Conservation (phyloP, 306 rosid genomes). For the Mimosa pudica region DNA sequence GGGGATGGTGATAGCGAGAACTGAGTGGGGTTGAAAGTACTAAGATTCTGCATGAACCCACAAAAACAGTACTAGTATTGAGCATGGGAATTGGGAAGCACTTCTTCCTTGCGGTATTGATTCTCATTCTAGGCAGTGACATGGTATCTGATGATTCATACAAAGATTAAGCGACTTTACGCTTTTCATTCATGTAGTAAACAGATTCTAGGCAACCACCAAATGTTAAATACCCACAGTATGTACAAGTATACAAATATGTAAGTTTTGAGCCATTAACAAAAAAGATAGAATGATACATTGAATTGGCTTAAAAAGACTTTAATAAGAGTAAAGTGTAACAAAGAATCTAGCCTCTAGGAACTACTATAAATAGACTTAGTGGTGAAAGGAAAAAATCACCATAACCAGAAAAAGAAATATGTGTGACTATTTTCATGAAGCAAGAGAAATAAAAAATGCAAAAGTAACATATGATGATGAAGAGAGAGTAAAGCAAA, state of each 20-base stretch:
- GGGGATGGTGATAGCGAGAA: background rate
- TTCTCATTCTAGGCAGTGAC: background rate
- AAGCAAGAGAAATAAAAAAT: too few species aligned
- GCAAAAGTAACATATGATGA: too few species aligned
- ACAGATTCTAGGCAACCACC: background rate
- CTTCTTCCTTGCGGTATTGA: background rate
- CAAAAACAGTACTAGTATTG: background rate
- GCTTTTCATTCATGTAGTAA: background rate
- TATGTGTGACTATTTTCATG: too few species aligned
- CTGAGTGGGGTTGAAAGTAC: background rate
- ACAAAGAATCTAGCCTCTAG: too few species aligned
- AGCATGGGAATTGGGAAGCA: background rate
- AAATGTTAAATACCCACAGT: background rate
- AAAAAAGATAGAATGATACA: too few species aligned
- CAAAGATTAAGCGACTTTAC: background rate
- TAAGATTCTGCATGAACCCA: background rate
- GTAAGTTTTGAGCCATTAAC: background rate
- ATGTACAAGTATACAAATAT: too few species aligned
- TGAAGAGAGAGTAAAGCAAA: too few species aligned
- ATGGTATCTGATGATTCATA: background rate
- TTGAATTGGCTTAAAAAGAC: too few species aligned
- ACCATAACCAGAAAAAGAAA: too few species aligned
- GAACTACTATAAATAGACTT: too few species aligned
- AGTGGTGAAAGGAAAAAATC: too few species aligned
- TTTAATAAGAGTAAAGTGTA: too few species aligned